Percentiles rank a stretch among this genome's conserved stretches.
phyloP scores from a whole-genome alignment of 257 asterid species.

The Nicotiana otophora region DNA sequence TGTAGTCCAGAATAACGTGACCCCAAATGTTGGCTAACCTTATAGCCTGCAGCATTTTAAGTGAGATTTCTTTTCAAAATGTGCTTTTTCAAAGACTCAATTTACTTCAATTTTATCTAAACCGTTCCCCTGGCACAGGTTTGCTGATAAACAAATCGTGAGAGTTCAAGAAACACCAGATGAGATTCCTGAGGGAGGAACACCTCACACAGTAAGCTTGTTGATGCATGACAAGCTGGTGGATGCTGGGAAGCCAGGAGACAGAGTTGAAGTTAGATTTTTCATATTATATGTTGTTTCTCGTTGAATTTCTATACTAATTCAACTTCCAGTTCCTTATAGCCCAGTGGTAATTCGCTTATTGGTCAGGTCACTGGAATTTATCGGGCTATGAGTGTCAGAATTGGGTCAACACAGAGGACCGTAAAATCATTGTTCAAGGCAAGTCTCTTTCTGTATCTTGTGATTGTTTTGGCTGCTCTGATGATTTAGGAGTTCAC shows the following conservation, averaged over 20 bases:
- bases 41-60: not conserved
- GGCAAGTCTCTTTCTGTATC: conserved; percentile 30
- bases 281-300: not conserved
- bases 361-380: conserved; percentile 84
- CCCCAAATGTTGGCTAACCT: not conserved
- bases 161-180: conserved; percentile 98
- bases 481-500: not conserved
- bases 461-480: conserved; percentile 9
- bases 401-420: conserved; percentile 95
- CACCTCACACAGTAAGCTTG: conserved; percentile 97
- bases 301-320: not conserved
- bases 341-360: conserved; percentile 12
- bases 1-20: not conserved
- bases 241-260: conserved; percentile 98
- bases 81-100: not conserved
- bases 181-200: conserved; percentile 98
- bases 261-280: conserved; percentile 84
- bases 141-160: conserved; percentile 96
- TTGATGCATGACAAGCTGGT: conserved; percentile 96
- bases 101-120: not conserved
- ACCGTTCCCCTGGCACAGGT: conserved; percentile 30
- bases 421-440: conserved; percentile 89
- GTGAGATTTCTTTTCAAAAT: not conserved
- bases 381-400: conserved; percentile 91
- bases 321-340: not conserved